phyloP scores from a whole-genome alignment of 768 basidiomycete species.

The Butyriboletus loyo region DNA sequence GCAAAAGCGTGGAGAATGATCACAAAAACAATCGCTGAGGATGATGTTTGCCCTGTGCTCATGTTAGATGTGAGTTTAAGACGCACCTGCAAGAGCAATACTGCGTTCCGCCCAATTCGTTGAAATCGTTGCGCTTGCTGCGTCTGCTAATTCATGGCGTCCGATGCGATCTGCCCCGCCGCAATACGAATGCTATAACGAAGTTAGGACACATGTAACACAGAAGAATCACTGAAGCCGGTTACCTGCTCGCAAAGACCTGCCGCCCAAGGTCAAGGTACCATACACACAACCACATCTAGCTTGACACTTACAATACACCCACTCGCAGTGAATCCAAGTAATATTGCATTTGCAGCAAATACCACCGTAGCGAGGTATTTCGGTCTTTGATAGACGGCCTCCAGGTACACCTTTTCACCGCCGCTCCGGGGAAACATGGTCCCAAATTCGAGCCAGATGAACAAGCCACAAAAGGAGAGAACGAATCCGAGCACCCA shows the following conservation, averaged over 20 bases:
- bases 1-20: constrained; percentile 52
- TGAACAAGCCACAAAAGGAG: constrained; percentile 57
- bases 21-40: constrained; percentile 47
- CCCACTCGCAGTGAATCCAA: constrained; percentile 41
- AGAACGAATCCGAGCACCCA: constrained; percentile 62
- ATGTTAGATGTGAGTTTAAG: no score
- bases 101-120: constrained; percentile 52
- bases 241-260: constrained; percentile 38
- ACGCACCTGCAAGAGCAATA: constrained; percentile 53
- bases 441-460: constrained; percentile 62
- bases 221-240: not conserved
- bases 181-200: constrained; percentile 47
- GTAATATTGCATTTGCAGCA: constrained; percentile 45
- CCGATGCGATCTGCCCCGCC: constrained; percentile 36
- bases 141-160: no score
- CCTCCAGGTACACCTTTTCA: constrained; percentile 63
- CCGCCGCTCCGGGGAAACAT: constrained; percentile 64
- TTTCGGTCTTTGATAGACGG: constrained; percentile 45
- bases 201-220: not conserved
- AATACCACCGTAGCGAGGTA: constrained; percentile 50
- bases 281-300: not conserved
- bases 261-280: not conserved
- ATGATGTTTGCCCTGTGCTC: not conserved
- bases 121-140: no score
- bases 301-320: constrained; percentile 43